Evolutionary conservation across 2,329 filamentous ascomycete genomes (phyloP).

Genomic region (Aureobasidium sp.): DNA sequence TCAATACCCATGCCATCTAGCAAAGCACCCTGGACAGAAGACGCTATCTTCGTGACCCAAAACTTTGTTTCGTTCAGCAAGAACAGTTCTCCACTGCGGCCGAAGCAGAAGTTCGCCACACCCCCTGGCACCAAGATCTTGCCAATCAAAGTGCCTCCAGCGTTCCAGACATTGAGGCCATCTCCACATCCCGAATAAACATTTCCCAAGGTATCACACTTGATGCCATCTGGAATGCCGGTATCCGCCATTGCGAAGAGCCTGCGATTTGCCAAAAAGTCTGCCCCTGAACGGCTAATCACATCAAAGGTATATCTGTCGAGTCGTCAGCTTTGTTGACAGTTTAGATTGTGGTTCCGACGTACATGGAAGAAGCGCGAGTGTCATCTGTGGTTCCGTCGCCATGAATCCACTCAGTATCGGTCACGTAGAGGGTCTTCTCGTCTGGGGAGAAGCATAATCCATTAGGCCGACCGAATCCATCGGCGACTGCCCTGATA

Average conservation of each 20-base stretch:
- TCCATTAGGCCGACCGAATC: conserved; percentile 49
- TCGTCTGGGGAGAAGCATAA: conserved; percentile 49
- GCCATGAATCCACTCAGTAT: conserved; percentile 42
- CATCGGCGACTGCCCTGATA: conserved; percentile 49
- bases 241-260: conserved; percentile 18
- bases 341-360: neutral
- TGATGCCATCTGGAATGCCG: conserved; percentile 19
- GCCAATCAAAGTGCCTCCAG: conserved; percentile 20
- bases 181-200: conserved; percentile 19
- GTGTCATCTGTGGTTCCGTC: conserved; percentile 39
- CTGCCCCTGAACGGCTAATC: conserved; percentile 21
- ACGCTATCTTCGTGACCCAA: conserved; percentile 9
- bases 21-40: conserved; percentile 13
- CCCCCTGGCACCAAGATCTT: conserved; percentile 43
- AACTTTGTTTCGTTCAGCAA: conserved; percentile 35
- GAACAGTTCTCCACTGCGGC: conserved; percentile 36
- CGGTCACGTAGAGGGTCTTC: conserved; percentile 46
- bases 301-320: conserved; percentile 26
- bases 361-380: conserved; percentile 44
- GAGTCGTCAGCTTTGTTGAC: neutral
- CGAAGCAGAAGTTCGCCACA: conserved; percentile 31
- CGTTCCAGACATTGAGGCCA: conserved; percentile 19
- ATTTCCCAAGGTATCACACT: conserved; percentile 18
- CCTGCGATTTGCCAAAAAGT: conserved; percentile 18
- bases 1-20: conserved; percentile 10